Base-by-base conservation (phyloP, 2,329 filamentous ascomycete genomes). In the Arthrobotrys conoides region DNA sequence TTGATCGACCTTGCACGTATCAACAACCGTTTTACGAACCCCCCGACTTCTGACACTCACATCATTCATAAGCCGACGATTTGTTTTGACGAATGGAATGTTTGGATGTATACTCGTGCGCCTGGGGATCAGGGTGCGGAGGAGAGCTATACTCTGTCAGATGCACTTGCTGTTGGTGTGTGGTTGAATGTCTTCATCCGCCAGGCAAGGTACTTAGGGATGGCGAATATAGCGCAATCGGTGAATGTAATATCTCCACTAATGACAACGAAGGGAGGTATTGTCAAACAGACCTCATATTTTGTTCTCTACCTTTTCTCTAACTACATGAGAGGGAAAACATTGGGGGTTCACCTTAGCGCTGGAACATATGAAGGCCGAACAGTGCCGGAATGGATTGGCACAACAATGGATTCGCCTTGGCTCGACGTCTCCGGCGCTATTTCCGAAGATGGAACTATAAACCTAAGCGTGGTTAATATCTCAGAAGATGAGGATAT, bases 71-170 rank as follows among this genome's bases (percentile, higher is more conserved):
- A 88, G 2, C 91, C 89, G 57, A 91, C 88, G 65, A 93, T 94
- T 83, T 94, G 92, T 86, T 94, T 94, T 83, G 92, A 94, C 83
- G 92, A 94, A 84, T 94, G 92, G 92, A 94, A 94, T 83, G 91
- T 94, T 8, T 94, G 92, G 92, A 91, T 93, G 81, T 91, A 91
- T 0, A 86, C 87, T 67, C 88, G 91, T 8, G 91, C 92, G 0
- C 91, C 91, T 0, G 92, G 92, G 16, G 89, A 91, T 81, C 84
- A 88, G 77, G 92, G 92, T 16, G 92, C 90, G 5, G 92, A 94
- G 84, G 91, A 94, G 83, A 86, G 84, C 81, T 93, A 94, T 85
- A 93, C 90, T 0, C 87, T 94, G 6, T 92, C 90, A 0, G 92
- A 94, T 81, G 91, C 91, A 0, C 86, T 94, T 16, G 92, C 91